Evolutionary conservation across 2,329 filamentous ascomycete genomes (phyloP), one percentile per base, ranked within the genome.

Genomic region (Diaporthe eres): DNA sequence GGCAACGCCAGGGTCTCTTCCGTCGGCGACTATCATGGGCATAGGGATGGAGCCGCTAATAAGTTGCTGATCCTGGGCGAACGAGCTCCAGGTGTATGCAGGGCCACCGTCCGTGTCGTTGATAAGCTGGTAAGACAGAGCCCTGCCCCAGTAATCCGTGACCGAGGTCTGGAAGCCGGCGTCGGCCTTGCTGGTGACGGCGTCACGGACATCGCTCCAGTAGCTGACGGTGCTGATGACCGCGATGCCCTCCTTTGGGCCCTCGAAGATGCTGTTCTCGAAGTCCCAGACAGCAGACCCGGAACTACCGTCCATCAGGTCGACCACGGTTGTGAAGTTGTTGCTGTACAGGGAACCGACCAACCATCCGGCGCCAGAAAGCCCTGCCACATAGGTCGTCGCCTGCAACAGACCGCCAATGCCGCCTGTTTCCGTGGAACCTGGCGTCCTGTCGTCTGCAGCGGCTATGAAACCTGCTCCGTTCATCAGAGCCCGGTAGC

Each of bases 111-210:
- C 85, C 1, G 88, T 89, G 8, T 91, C 93, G 81, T 96, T 94
- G 82, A 98, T 90, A 65, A 98, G 89, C 85, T 98, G 95, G 84
- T 94, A 97, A 1, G 93, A 93, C n/a, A 98, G 88, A 63, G 94
- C 94, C 75, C 95, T 93, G 39, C 94, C 94, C 93, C 95, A 98
- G 83, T 95, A 95, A 85, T 98, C 96, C 0, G 96, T 98, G 75
- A 98, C 88, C 12, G 94, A 94, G 4, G 90, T 90, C 61, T 92
- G 86, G 81, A 88, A 95, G 1, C 91, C 90, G 22, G 92, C 92
- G 75, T 92, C 84, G 1, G 81, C 79, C 85, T 96, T 96, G 28
- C 80, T 85, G 0, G 84, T 75, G 0, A 95, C 93, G n/a, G 90
- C 86, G 37, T 88, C 82, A 22, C 85, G 81, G 9, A 96, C 84